Base-by-base conservation (phyloP, 1,284 basidiomycete genomes). In the Rhodotorula sp. region DNA sequence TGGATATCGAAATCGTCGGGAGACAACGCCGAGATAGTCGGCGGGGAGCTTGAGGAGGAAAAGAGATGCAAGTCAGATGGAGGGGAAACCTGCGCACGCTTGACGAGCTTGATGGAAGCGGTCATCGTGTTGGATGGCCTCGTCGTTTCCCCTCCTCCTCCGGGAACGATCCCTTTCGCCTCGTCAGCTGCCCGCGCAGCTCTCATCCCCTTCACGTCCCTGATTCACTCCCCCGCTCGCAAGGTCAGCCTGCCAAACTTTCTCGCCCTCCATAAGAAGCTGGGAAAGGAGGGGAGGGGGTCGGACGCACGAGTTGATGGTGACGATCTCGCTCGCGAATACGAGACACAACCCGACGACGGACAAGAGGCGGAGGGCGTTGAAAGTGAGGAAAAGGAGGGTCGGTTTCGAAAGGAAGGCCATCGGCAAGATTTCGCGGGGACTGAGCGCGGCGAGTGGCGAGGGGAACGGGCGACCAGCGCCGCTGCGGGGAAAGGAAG, bases 271-370 rank as follows among this genome's bases (percentile, higher is more conserved):
- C n/a, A 21, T 54, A 48, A 45, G 28, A 28, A 58, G 16, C 56
- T n/a, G 14, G 34, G 23, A 21, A 34, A 34, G 34, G 8, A 34
- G 34, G 12, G 19, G 16, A 34, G 26, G 45, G 28, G 28, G 28
- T 28, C 28, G 28, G 18, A 55, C 82, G 78, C 66, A 83, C 83
- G 88, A 85, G 60, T 89, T 90, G 81, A 95, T 86, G 43, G 89
- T 89, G 64, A 90, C 82, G 72, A 94, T 87, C 77, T 88, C 93
- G 74, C 89, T 89, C 2, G 88, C 82, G 72, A 94, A 88, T 7
- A 92, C 82, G 31, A 85, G 79, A 59, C 92, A 79, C 61, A 93
- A 86, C 10, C 88, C 85, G 75, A 93, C 81, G 80, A 94, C 86
- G 79, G 90, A 92, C 71, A 95, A 80, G 21, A 84, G 82, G 60